Base-by-base conservation (phyloP, 345 rosid genomes). In the Cochlearia excelsa region DNA sequence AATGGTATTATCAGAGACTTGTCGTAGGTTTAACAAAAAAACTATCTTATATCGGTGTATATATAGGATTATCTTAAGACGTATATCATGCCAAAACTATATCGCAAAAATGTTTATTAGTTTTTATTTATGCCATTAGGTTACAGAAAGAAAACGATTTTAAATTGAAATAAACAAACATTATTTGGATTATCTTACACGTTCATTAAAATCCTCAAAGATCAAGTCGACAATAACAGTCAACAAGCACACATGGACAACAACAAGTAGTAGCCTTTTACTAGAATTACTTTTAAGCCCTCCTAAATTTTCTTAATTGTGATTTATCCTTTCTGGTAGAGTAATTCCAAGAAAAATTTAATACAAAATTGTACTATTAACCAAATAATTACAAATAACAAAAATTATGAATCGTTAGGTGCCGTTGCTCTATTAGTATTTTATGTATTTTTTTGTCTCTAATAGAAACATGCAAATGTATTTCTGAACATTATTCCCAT, bases 231-330 rank as follows among this genome's bases (percentile, higher is more conserved):
- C 51, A 58, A 37, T 3, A 49, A 16, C 33, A 51, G 53, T 51
- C 65, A 59, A 67, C 66, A 51, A 43, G 41, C 65, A 43, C 72
- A 68, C 67, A 68, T 68, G 67, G 67, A 61, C 61, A 26, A 53
- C 45, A 68, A 16, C 23, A 16, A 16, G 23, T 16, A 54, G 55
- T 53, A 37, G 49, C 47, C n/a, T 39, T 30, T 30, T 41, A 3
- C 26, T 35, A 47, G 44, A 16, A 39, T 60, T 46, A 53, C 67
- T 26, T 61, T 60, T 45, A 30, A 4, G 26, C 56, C 72, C 61
- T 53, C 50, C 34, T 1, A 4, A 37, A 3, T 6, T 38, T n/a
- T 11, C n/a, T 16, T 16, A 16, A 40, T n/a, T 6, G 53, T 51
- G 56, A 40, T 59, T 16, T 9, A 28, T 51, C 38, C 11, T 43